Conservation (phyloP, 176 grass and related monocot genomes). For the Paspalum notatum region DNA sequence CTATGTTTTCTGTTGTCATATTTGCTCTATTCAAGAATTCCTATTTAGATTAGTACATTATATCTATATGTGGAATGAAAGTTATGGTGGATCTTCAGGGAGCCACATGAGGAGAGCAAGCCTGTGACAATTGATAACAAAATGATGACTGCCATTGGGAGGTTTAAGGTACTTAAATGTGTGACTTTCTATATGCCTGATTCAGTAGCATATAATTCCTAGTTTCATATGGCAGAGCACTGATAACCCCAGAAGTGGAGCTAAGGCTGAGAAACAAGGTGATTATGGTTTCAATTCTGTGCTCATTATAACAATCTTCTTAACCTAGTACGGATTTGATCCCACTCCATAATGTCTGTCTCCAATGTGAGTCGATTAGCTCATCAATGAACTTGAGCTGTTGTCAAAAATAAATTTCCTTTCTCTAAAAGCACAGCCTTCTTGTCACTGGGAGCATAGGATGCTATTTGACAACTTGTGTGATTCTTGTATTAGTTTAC, state of each 20-base stretch:
- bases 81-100: slow-evolving; percentile 37
- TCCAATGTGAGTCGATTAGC: not conserved
- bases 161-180: slow-evolving; percentile 34
- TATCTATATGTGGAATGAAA: slow-evolving; percentile 18
- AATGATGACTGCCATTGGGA: slow-evolving; percentile 35
- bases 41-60: not conserved
- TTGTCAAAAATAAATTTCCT: not conserved
- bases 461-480: not conserved
- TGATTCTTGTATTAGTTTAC: not conserved
- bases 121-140: slow-evolving; percentile 41
- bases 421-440: not conserved
- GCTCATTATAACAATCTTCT: not conserved
- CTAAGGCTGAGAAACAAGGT: slow-evolving; percentile 48
- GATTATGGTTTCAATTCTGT: not conserved
- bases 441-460: not conserved
- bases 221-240: slow-evolving; percentile 35
- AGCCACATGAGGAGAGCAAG: slow-evolving; percentile 46
- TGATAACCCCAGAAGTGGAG: slow-evolving; percentile 15
- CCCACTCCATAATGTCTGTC: not conserved
- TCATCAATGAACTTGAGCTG: not conserved
- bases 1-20: slow-evolving; percentile 12
- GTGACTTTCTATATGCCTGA: slow-evolving; percentile 5
- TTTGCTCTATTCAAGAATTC: not conserved
- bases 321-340: slow-evolving; percentile 8
- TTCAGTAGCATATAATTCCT: slow-evolving; percentile 17